Evolutionary conservation across 768 basidiomycete species (phyloP), one percentile per base, ranked within the genome.

Genomic region (Hygrophorus russula): DNA sequence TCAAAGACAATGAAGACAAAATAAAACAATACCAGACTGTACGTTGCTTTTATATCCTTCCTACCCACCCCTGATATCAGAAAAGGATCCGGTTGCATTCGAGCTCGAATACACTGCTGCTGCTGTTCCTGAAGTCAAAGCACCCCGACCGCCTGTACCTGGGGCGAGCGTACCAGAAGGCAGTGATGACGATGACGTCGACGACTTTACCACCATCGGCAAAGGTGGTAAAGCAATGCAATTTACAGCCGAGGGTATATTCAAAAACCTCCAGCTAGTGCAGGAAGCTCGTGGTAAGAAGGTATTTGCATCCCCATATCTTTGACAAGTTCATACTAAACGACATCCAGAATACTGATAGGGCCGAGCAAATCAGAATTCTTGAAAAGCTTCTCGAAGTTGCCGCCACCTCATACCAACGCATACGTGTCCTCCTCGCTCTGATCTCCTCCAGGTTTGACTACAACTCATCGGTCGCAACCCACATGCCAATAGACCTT

Each of bases 201-300:
- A 83, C 41, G 79, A 81, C 0, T 99, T 94, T 58, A 86, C 80
- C 20, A 88, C 88, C 2, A 89, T 99, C 31, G 92, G 92, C 15
- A 88, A 80, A 59, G 88, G 91, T 31, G 92, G 92, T 17, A 90
- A 82, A 60, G 70, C 71, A 5, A 74, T 90, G 62, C 80, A 82
- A 45, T 83, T 84, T 51, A 86, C 88, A 3, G 63, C 88, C 2
- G 89, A 92, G 44, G 73, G 74, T 14, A 88, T 98, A 47, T 91
- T 92, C 71, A 96, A 97, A 64, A 86, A 81, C 47, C 73, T 99
- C 28, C 84, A 91, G 56, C 73, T 82, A 19, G 80, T 98, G 15
- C 82, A 94, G 58, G 96, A 98, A 52, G 89, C 89, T 37, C 79
- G 96, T 45, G 96, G 96, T 10, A 89, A 91, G 65, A 98, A 98